These are phyloP conservation scores for Penicillium sp. DNA, from an alignment of 2,329 filamentous ascomycete species.

Conservation along the genomic window DNA sequence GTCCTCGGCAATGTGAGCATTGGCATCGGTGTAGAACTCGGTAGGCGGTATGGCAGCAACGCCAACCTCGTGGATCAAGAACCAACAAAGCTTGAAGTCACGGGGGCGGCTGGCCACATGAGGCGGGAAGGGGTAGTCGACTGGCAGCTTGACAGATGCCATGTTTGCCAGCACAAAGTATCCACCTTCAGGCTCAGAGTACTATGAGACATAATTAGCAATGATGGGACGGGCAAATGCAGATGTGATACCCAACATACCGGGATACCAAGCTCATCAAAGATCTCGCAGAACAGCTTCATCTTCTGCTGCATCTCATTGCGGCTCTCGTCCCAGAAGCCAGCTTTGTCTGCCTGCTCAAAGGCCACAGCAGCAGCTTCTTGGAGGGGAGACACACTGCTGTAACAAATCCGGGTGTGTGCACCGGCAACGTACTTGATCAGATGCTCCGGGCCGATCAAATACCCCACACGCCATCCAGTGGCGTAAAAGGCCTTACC, in stretches of 20 bases:
- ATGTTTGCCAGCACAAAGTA: constrained; percentile 98
- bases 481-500: constrained; percentile 99
- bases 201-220: constrained; percentile 43
- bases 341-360: constrained; percentile 78
- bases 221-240: neutral
- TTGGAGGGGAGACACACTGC: constrained; percentile 87
- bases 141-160: constrained; percentile 79
- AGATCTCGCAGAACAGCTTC: constrained; percentile 79
- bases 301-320: constrained; percentile 89
- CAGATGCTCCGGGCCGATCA: constrained; percentile 84
- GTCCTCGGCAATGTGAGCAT: constrained; percentile 83
- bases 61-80: constrained; percentile 93
- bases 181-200: constrained; percentile 91
- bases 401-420: constrained; percentile 96
- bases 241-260: constrained; percentile 30
- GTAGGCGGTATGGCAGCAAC: constrained; percentile 95
- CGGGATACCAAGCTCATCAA: constrained; percentile 71
- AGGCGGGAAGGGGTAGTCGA: constrained; percentile 81
- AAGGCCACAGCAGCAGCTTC: constrained; percentile 94
- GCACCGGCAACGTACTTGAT: constrained; percentile 91
- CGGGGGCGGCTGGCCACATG: constrained; percentile 84
- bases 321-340: constrained; percentile 85
- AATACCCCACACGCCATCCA: constrained; percentile 94
- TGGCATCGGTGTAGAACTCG: constrained; percentile 89
- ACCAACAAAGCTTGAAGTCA: constrained; percentile 95